Percentiles rank a stretch among this genome's conserved stretches.
These are phyloP conservation scores for Naumovozyma castellii DNA, from an alignment of 805 yeast species.

Conservation along the genomic window DNA sequence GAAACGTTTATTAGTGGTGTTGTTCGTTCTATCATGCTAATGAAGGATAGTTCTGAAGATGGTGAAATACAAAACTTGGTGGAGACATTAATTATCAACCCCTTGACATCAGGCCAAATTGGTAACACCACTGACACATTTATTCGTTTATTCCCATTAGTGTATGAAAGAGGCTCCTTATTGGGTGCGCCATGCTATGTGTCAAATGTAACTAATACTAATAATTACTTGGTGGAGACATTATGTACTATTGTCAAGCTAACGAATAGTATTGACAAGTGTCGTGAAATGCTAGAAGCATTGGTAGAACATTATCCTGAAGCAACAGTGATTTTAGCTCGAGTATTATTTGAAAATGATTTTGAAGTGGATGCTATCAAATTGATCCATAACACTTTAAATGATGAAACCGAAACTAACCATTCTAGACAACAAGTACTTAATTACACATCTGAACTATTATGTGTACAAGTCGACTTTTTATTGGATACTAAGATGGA, in stretches of 20 bases:
- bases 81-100: constrained; percentile 76
- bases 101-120: constrained; percentile 39
- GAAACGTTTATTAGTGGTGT: constrained; percentile 52
- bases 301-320: constrained; percentile 20
- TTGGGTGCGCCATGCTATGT: constrained; percentile 28
- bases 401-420: constrained; percentile 5
- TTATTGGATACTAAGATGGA: constrained; percentile 22
- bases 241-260: constrained; percentile 24
- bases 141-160: constrained; percentile 25
- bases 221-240: constrained; percentile 28
- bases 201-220: constrained; percentile 24
- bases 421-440: not conserved
- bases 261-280: constrained; percentile 21
- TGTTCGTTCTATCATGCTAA: constrained; percentile 50
- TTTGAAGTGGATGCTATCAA: constrained; percentile 31
- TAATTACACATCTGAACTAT: constrained; percentile 24
- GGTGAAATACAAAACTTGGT: constrained; percentile 69
- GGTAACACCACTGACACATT: constrained; percentile 26
- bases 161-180: constrained; percentile 24
- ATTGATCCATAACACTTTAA: constrained; percentile 23
- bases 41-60: constrained; percentile 41
- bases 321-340: constrained; percentile 23
- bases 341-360: constrained; percentile 28
- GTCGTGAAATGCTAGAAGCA: constrained; percentile 19
- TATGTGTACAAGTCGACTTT: constrained; percentile 25